Conservation (phyloP, 164 flowering plant genomes). For the Kingdonia uniflora region DNA sequence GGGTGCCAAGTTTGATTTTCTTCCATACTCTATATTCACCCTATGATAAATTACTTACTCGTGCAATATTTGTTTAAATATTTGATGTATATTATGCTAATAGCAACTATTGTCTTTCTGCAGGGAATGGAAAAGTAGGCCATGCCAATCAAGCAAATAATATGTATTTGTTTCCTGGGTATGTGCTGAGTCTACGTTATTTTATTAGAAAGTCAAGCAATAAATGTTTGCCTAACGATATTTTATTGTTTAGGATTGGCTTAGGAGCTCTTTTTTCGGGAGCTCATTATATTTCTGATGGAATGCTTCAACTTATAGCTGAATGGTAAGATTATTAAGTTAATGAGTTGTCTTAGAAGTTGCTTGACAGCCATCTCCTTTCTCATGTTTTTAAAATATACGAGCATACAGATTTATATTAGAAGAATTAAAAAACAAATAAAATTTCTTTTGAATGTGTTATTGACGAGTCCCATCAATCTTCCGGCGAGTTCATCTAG, state of each 20-base stretch:
- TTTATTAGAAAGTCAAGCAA: conserved; percentile 2
- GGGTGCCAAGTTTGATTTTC: too few relatives aligned
- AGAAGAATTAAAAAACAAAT: too few relatives aligned
- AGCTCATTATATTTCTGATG: conserved; percentile 77
- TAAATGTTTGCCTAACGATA: not conserved
- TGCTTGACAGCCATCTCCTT: too few relatives aligned
- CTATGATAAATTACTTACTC: too few relatives aligned
- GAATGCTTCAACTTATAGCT: conserved; percentile 93
- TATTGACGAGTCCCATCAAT: too few relatives aligned
- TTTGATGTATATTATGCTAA: conserved; percentile 1
- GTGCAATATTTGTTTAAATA: not conserved
- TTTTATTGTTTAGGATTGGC: conserved; percentile 65
- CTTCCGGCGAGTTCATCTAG: too few relatives aligned
- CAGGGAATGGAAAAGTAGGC: conserved; percentile 80
- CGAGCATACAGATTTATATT: too few relatives aligned
- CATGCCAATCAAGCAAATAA: conserved; percentile 98
- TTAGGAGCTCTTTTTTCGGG: conserved; percentile 87
- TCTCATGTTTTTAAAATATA: too few relatives aligned
- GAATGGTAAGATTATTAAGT: conserved; percentile 50
- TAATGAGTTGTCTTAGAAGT: too few relatives aligned
- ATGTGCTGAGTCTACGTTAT: conserved; percentile 13
- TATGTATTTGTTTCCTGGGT: conserved; percentile 99
- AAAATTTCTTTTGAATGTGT: too few relatives aligned
- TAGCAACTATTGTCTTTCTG: conserved; percentile 3
- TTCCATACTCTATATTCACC: too few relatives aligned